phyloP scores from a whole-genome alignment of 2,329 filamentous ascomycete species.

The Calcarisporium arbuscula region DNA sequence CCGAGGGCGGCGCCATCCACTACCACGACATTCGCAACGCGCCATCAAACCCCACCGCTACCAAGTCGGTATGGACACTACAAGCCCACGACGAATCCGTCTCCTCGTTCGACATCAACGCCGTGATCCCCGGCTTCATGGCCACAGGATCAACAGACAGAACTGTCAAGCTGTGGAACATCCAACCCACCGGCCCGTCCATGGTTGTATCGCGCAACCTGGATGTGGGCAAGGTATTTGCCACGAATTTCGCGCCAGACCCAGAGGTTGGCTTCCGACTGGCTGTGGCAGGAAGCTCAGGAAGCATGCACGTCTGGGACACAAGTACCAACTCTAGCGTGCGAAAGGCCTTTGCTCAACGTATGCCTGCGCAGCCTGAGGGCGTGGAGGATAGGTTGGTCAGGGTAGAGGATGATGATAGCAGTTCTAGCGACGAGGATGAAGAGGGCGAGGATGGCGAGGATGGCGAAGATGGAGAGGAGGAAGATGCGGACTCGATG shows the following conservation, averaged over 20 bases:
- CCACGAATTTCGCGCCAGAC: conserved; percentile 84
- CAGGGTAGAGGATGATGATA: conserved; percentile 62
- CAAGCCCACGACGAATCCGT: conserved; percentile 93
- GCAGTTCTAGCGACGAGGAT: conserved; percentile 57
- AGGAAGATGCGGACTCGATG: conserved; percentile 16
- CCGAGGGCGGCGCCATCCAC: conserved; percentile 85
- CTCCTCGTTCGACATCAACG: conserved; percentile 89
- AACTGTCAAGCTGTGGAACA: conserved; percentile 95
- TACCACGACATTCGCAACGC: conserved; percentile 81
- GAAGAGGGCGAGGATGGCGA: conserved; percentile 49
- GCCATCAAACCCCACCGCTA: conserved; percentile 63
- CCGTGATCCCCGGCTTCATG: conserved; percentile 83
- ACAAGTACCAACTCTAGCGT: conserved; percentile 89
- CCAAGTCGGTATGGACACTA: conserved; percentile 86
- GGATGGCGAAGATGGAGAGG: conserved; percentile 40
- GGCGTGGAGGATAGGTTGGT: conserved; percentile 72
- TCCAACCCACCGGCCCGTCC: conserved; percentile 70
- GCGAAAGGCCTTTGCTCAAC: conserved; percentile 70
- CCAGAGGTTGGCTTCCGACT: conserved; percentile 85
- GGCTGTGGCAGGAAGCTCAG: conserved; percentile 91
- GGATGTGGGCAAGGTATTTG: conserved; percentile 92
- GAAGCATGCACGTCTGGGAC: conserved; percentile 90
- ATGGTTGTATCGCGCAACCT: conserved; percentile 90
- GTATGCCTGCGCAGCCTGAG: conserved; percentile 49
- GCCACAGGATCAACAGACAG: conserved; percentile 91